phyloP scores from a whole-genome alignment of 2,329 filamentous ascomycete species.

The Fusarium sp. region DNA sequence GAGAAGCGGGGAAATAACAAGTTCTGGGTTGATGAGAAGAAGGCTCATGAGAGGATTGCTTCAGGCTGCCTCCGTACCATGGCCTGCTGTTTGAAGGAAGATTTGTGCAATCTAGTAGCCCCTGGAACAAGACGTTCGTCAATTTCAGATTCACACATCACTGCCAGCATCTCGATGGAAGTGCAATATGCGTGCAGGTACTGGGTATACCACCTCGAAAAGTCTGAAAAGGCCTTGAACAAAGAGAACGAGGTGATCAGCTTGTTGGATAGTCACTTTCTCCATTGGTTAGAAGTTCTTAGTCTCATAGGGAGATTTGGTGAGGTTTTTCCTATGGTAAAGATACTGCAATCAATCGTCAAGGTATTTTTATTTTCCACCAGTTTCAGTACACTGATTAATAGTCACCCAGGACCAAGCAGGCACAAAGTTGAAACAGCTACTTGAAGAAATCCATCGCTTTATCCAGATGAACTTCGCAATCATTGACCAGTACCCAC shows the following conservation, averaged over 20 bases:
- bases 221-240: neutral
- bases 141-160: neutral
- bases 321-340: too few relatives aligned
- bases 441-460: neutral
- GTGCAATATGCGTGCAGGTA: conserved; percentile 58
- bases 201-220: conserved; percentile 43
- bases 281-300: too few relatives aligned
- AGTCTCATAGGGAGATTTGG: too few relatives aligned
- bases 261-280: neutral
- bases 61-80: conserved; percentile 4
- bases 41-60: conserved; percentile 52
- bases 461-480: neutral
- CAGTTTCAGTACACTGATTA: neutral
- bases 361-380: neutral
- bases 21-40: conserved; percentile 56
- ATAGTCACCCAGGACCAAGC: neutral
- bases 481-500: neutral
- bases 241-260: neutral
- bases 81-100: neutral
- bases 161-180: neutral
- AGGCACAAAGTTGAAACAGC: neutral
- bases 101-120: conserved; percentile 9
- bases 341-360: too few relatives aligned
- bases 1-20: conserved; percentile 43
- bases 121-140: neutral